phyloP scores from a whole-genome alignment of 768 basidiomycete genomes.

The Xanthoconium stramineum region DNA sequence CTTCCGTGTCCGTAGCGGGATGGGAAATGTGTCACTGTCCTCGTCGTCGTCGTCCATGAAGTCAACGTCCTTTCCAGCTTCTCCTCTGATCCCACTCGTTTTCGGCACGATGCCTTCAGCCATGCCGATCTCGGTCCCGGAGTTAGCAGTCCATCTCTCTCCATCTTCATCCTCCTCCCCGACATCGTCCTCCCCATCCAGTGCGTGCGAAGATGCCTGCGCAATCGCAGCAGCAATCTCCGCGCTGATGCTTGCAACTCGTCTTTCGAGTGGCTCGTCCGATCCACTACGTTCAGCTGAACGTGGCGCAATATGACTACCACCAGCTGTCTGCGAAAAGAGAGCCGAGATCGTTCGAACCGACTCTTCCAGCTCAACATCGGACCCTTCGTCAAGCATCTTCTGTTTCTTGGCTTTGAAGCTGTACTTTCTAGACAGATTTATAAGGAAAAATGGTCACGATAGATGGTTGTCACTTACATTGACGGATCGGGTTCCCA shows the following conservation, averaged over 20 bases:
- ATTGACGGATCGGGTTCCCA: conserved; percentile 85
- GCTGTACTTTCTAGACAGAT: conserved; percentile 58
- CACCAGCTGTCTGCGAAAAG: conserved; percentile 48
- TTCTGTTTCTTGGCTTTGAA: conserved; percentile 71
- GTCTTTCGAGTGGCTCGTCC: conserved; percentile 52
- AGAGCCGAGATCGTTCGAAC: conserved; percentile 73
- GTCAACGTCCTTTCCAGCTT: conserved; percentile 23
- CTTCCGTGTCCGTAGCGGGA: conserved; percentile 67
- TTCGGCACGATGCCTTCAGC: conserved; percentile 54
- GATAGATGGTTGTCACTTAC: conserved; percentile 41
- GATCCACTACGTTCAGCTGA: conserved; percentile 29
- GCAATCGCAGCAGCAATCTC: conserved; percentile 81
- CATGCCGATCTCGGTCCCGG: conserved; percentile 48
- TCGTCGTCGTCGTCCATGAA: conserved; percentile 59
- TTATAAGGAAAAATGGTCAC: conserved; percentile 13
- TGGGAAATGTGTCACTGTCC: conserved; percentile 66
- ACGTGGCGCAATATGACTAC: conserved; percentile 29
- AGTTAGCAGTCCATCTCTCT: conserved; percentile 41
- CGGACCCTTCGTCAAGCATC: conserved; percentile 48
- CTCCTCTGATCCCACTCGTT: conserved; percentile 59
- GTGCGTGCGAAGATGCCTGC: conserved; percentile 62
- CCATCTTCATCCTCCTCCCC: conserved; percentile 39
- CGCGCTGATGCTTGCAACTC: conserved; percentile 74
- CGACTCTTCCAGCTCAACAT: conserved; percentile 65
- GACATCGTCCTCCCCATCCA: conserved; percentile 52